A percentile compares a stretch with the other conserved stretches of the same genome.
phyloP scores from a whole-genome alignment of 805 yeast species.

The Candida vartiovaarae region DNA sequence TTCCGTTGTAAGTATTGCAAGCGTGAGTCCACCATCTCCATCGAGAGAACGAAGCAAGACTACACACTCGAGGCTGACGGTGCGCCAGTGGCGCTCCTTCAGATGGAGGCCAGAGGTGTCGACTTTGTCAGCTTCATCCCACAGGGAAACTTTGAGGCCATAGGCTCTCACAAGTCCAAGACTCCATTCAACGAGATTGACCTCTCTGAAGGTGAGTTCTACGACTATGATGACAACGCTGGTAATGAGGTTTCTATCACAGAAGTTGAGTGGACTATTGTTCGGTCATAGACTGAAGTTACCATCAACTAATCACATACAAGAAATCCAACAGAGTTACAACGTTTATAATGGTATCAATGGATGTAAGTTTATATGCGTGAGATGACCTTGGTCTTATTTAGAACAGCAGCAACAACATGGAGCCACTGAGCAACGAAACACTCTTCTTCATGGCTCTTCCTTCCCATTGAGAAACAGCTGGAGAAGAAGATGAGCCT shows the following conservation, averaged over 20 bases:
- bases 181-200: conserved; percentile 59
- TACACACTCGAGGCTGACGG: conserved; percentile 23
- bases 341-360: too few species aligned
- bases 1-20: conserved; percentile 67
- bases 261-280: conserved; percentile 62
- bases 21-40: conserved; percentile 21
- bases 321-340: too few species aligned
- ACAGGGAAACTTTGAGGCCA: conserved; percentile 51
- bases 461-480: conserved; percentile 6
- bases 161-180: conserved; percentile 39
- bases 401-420: too few species aligned
- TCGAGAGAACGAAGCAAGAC: conserved; percentile 18
- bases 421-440: too few species aligned
- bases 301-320: too few species aligned
- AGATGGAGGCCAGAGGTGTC: conserved; percentile 81
- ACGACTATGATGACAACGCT: conserved; percentile 86
- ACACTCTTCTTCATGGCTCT: neutral
- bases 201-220: conserved; percentile 81
- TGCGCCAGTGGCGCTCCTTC: conserved; percentile 43
- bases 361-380: too few species aligned
- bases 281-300: conserved; percentile 16
- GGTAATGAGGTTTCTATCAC: conserved; percentile 75
- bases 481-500: neutral
- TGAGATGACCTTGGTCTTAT: too few species aligned
- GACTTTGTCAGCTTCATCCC: conserved; percentile 66